Evolutionary conservation across 192 early-diverging fungal species (phyloP).

Genomic region (Coemansia sp.): DNA sequence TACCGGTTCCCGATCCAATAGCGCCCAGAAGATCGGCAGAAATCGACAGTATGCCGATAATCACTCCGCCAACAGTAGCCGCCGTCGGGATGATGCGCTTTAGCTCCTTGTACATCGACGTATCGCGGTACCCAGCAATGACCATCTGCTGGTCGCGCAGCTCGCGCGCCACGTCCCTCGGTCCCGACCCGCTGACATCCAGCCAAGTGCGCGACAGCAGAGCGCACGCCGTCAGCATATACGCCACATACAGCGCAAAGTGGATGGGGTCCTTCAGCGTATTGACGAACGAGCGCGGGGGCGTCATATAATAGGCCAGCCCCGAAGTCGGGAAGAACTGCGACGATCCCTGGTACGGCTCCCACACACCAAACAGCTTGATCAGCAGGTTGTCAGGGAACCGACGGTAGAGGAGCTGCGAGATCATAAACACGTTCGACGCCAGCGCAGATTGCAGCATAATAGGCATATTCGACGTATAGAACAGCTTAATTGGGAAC

Average conservation of each 20-base stretch:
- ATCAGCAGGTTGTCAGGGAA: constrained; percentile 97
- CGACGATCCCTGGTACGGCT: constrained; percentile 91
- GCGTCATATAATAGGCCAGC: constrained; percentile 98
- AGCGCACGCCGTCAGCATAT: constrained; percentile 95
- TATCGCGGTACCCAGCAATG: constrained; percentile 90
- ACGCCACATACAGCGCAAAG: constrained; percentile 88
- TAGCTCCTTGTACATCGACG: constrained; percentile 99
- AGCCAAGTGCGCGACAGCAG: constrained; percentile 99
- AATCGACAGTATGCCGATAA: constrained; percentile 93
- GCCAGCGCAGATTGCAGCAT: constrained; percentile 98
- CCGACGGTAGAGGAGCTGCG: constrained; percentile 95
- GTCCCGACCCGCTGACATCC: constrained; percentile 96
- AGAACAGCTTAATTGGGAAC: constrained; percentile 99
- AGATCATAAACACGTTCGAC: constrained; percentile 97
- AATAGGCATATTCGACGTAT: constrained; percentile 99
- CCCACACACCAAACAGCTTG: constrained; percentile 93
- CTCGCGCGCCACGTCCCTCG: constrained; percentile 96
- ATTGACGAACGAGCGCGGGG: constrained; percentile 80
- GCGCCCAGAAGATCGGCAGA: constrained; percentile 96
- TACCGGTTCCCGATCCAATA: constrained; percentile 99
- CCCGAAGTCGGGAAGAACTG: constrained; percentile 92
- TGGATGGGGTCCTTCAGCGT: constrained; percentile 92
- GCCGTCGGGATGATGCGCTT: constrained; percentile 98
- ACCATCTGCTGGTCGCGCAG: constrained; percentile 97
- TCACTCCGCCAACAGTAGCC: constrained; percentile 95